These are phyloP conservation scores for Euryodendron excelsum DNA, from an alignment of 148 eudicot species.

Conservation along the genomic window DNA sequence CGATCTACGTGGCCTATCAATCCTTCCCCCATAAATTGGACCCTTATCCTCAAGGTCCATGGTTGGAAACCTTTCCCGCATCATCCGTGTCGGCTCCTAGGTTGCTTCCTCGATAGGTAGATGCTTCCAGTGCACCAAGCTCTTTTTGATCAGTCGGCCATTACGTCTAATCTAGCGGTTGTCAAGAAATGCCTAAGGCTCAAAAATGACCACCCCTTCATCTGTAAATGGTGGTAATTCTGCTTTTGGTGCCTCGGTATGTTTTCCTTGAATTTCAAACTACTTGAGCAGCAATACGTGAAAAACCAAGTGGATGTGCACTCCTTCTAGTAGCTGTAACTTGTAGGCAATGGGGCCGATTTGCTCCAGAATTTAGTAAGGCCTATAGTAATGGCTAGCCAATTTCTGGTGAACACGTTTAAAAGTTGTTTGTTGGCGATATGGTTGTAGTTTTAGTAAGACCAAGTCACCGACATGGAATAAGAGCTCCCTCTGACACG, in stretches of 20 bases:
- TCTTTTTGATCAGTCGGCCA: too few species aligned
- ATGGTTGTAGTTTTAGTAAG: neutral
- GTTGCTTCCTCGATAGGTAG: neutral
- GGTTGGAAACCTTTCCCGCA: neutral
- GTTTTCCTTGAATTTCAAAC: too few species aligned
- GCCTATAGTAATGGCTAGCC: neutral
- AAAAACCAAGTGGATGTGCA: neutral
- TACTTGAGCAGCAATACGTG: neutral
- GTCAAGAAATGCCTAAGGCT: neutral
- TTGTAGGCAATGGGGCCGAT: neutral
- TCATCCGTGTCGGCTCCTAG: neutral
- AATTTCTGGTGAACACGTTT: too few species aligned
- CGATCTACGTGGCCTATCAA: neutral
- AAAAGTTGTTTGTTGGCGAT: neutral
- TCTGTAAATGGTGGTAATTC: neutral
- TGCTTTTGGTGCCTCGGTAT: neutral
- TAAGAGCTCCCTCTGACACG: neutral
- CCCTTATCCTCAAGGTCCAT: neutral
- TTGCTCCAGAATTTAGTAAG: neutral
- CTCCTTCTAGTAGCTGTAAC: neutral
- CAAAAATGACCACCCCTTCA: neutral
- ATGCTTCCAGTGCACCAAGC: neutral
- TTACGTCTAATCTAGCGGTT: neutral
- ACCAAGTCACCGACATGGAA: neutral
- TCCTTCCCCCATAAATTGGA: neutral